Percentiles rank a stretch among this genome's conserved stretches.
Evolutionary conservation across 129 eudicot genomes (phyloP).

Genomic region (Mikania micrantha): DNA sequence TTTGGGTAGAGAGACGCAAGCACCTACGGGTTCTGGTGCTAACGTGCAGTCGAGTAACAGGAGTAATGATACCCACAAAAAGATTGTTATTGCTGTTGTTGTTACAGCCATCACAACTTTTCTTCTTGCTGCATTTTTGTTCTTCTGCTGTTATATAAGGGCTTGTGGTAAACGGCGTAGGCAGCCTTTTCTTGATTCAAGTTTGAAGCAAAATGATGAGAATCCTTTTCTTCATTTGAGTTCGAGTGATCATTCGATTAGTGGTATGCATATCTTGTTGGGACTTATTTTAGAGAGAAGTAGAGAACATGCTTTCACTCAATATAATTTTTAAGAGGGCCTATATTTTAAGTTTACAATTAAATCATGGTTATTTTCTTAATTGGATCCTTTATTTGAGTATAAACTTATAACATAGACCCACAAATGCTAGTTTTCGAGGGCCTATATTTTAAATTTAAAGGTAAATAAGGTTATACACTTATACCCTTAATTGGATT

Average conservation of each 20-base stretch:
- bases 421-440: neutral
- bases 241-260: conserved; percentile 47
- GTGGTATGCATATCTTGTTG: conserved; percentile 21
- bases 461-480: too few relatives aligned
- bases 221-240: conserved; percentile 75
- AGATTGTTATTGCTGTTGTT: conserved; percentile 57
- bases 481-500: neutral
- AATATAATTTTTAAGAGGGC: too few relatives aligned
- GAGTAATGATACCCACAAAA: conserved; percentile 20
- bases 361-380: neutral
- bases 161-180: conserved; percentile 34
- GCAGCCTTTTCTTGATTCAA: conserved; percentile 67
- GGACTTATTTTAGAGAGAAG: too few relatives aligned
- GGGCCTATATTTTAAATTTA: neutral
- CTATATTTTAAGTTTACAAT: neutral
- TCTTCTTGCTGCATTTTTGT: conserved; percentile 38
- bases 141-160: conserved; percentile 46
- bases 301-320: too few relatives aligned
- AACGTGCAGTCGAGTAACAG: conserved; percentile 17
- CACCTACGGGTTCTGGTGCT: conserved; percentile 9
- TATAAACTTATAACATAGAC: neutral
- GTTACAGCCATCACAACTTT: conserved; percentile 65
- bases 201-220: conserved; percentile 69
- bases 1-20: neutral
- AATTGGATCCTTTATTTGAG: neutral